Evolutionary conservation across 345 rosid genomes (phyloP).

Genomic region (Populus euphratica): DNA sequence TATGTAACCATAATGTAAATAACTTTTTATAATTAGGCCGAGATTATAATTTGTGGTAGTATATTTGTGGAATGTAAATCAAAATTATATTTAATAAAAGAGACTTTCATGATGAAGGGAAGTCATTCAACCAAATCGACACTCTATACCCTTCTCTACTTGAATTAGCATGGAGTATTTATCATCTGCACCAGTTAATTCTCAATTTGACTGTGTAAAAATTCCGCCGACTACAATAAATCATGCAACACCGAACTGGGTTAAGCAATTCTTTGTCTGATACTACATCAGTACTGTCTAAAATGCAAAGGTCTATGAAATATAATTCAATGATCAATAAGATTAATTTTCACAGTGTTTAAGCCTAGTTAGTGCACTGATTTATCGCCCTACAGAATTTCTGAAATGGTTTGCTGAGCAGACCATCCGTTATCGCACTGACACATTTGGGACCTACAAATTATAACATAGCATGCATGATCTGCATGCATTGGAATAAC

Average conservation of each 20-base stretch:
- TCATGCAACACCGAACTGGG: background rate
- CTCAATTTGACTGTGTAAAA: background rate
- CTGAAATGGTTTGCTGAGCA: background rate
- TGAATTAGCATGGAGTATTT: background rate
- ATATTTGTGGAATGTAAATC: too few relatives aligned
- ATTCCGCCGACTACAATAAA: background rate
- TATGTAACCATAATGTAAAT: too few relatives aligned
- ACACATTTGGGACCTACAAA: background rate
- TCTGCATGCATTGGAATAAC: background rate
- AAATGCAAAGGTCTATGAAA: background rate
- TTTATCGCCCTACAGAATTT: background rate
- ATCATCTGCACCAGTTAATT: background rate
- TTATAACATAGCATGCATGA: too few relatives aligned
- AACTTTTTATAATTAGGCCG: too few relatives aligned
- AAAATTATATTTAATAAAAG: too few relatives aligned
- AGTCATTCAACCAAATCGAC: too few relatives aligned
- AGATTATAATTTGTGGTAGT: too few relatives aligned
- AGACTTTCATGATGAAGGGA: too few relatives aligned
- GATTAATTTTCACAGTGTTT: background rate
- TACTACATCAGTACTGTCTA: too few relatives aligned
- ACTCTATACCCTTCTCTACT: background rate
- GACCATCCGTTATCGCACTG: too few relatives aligned
- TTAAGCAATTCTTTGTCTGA: background rate
- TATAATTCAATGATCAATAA: background rate
- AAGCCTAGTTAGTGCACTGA: background rate